Percentiles rank a stretch among this genome's conserved stretches.
These are phyloP conservation scores for Telfairia occidentalis DNA, from an alignment of 331 rosid species.

Conservation along the genomic window DNA sequence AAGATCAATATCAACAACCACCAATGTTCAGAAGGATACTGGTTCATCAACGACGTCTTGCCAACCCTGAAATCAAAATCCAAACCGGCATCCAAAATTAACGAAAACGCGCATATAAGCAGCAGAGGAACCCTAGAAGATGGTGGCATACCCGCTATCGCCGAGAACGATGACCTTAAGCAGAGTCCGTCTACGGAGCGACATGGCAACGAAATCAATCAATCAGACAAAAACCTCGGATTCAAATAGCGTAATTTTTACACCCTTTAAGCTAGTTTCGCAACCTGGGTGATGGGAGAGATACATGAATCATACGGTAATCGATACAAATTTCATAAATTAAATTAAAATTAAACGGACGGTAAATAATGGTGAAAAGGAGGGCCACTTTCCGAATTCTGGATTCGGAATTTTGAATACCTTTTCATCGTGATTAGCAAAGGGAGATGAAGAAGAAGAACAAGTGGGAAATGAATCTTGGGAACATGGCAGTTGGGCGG, in stretches of 20 bases:
- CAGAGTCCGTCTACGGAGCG: constrained; percentile 80
- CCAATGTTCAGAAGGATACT: constrained; percentile 57
- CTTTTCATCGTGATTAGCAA: neutral
- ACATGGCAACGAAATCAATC: constrained; percentile 38
- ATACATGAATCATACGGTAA: neutral
- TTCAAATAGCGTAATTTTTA: neutral
- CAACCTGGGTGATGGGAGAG: neutral
- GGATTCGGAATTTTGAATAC: constrained; percentile 1
- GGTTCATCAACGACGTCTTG: constrained; percentile 96
- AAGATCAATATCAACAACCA: neutral
- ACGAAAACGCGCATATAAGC: neutral
- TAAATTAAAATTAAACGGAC: neutral
- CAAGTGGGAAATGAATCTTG: neutral
- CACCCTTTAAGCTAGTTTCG: neutral
- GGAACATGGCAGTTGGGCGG: neutral
- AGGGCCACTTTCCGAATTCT: neutral
- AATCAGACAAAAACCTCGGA: neutral
- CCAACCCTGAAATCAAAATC: constrained; percentile 61
- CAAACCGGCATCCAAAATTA: neutral
- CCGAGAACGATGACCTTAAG: constrained; percentile 99
- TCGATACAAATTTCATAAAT: neutral
- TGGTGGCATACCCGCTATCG: constrained; percentile 66
- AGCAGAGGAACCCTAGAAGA: constrained; percentile 20
- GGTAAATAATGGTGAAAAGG: neutral
- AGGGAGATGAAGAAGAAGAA: neutral